These are phyloP conservation scores for Fusarium scirpi DNA, from an alignment of 2,329 filamentous ascomycete species.

Conservation along the genomic window DNA sequence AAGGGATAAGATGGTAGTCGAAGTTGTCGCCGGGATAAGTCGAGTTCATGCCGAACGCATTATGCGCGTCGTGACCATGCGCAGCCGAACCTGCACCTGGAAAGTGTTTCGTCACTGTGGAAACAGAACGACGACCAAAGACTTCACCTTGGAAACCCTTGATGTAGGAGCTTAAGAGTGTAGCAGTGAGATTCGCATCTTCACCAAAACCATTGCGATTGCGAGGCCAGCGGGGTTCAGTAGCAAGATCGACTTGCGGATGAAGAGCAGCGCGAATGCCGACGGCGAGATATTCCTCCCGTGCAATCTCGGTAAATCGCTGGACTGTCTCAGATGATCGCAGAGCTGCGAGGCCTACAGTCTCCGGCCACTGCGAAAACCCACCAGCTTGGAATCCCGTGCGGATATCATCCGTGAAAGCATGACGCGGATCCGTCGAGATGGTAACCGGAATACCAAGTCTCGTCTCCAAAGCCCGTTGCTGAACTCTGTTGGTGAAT, in stretches of 20 bases:
- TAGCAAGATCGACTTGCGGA: conserved; percentile 62
- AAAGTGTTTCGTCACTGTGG: conserved; percentile 65
- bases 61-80: conserved; percentile 64
- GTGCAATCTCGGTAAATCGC: conserved; percentile 60
- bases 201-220: conserved; percentile 60
- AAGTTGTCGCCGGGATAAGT: conserved; percentile 63
- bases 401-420: conserved; percentile 57
- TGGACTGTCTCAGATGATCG: conserved; percentile 56
- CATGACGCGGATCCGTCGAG: conserved; percentile 59
- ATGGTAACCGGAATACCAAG: conserved; percentile 62
- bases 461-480: conserved; percentile 56
- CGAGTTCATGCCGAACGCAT: conserved; percentile 62
- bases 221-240: conserved; percentile 63
- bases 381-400: conserved; percentile 57
- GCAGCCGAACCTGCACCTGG: conserved; percentile 62
- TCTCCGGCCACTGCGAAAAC: conserved; percentile 64
- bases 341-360: conserved; percentile 61
- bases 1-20: conserved; percentile 62
- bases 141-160: conserved; percentile 59
- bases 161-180: conserved; percentile 57
- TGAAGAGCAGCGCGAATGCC: conserved; percentile 60
- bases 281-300: conserved; percentile 58
- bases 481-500: conserved; percentile 57
- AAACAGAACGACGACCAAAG: conserved; percentile 56
- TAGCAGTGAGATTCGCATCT: conserved; percentile 55